These are phyloP conservation scores for Aspergillus sp. DNA, from an alignment of 2,329 filamentous ascomycete genomes.

Conservation along the genomic window DNA sequence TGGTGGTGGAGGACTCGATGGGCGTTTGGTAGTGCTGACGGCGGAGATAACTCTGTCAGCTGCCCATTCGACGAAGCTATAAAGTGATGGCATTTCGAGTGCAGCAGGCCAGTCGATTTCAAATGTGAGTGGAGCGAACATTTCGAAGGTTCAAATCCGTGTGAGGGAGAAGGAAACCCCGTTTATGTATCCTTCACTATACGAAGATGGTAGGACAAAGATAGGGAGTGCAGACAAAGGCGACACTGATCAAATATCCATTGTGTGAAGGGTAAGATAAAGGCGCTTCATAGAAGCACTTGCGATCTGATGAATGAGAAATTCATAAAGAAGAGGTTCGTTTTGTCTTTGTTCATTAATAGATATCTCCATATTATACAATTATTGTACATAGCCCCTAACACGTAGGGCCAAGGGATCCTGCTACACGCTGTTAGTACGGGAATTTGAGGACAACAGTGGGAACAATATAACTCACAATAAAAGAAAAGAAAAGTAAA, in stretches of 20 bases:
- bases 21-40: background rate
- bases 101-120: background rate
- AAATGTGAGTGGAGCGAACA: background rate
- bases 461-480: background rate
- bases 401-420: background rate
- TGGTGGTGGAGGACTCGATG: background rate
- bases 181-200: background rate
- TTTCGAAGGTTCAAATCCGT: background rate
- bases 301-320: background rate
- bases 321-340: background rate
- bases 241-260: background rate
- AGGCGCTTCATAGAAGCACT: background rate
- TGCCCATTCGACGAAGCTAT: slow-evolving; percentile 4
- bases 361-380: slow-evolving; percentile 2
- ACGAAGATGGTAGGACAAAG: background rate
- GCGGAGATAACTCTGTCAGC: background rate
- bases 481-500: background rate
- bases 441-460: background rate
- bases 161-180: background rate
- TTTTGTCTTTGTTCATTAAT: background rate
- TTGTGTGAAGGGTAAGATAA: background rate
- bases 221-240: background rate
- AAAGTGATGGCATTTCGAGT: slow-evolving; percentile 3
- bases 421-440: background rate
- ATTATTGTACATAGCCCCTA: background rate